Base-by-base conservation (phyloP, 441 rosid species). In the Manihot esculenta region DNA sequence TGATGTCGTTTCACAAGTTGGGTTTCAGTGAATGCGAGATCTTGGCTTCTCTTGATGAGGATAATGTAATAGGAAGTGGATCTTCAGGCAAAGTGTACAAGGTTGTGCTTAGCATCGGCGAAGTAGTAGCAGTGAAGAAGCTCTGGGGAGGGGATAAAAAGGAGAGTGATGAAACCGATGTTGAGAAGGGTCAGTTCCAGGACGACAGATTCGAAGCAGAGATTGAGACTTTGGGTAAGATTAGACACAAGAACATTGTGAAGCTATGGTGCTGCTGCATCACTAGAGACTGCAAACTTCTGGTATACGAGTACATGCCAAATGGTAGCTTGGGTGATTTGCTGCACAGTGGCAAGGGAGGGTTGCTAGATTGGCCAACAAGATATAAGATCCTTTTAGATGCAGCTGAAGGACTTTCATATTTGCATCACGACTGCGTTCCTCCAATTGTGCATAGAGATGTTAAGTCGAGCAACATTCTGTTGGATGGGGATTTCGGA, bases 321-420 rank as follows among this genome's bases (percentile, higher is more conserved):
- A 92, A 94, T 71, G 99, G 99, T 20, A 94, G 99, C 79, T 83
- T 94, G 82, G 97, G 98, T 27, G 99, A 95, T 81, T 65, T 95
- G 85, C 77, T 95, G 78, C 99, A 93, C 69, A 72, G 98, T 70
- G 87, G 81, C 45, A 95, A 95, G 78, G 88, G 91, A 45, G 95
- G 97, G 62, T 79, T 80, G 80, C 76, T 93, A 74, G 93, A 84
- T 78, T 95, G 99, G 99, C 84, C 82, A 3, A 89, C 89, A 0
- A 87, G 99, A 85, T 88, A 76, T 72, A 89, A 85, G 78, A 93
- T 95, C 27, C 81, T 89, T 2, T 64, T 87, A 42, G 99, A 93
- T 71, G 95, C 98, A 0, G 99, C 97, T 0, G 98, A 95, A 78
- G 99, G 98, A 10, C 90, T 95, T 50, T 93, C 96, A 1, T 93